Conservation (phyloP, 495 filamentous ascomycete genomes). For the Hypoxylon intermedium region DNA sequence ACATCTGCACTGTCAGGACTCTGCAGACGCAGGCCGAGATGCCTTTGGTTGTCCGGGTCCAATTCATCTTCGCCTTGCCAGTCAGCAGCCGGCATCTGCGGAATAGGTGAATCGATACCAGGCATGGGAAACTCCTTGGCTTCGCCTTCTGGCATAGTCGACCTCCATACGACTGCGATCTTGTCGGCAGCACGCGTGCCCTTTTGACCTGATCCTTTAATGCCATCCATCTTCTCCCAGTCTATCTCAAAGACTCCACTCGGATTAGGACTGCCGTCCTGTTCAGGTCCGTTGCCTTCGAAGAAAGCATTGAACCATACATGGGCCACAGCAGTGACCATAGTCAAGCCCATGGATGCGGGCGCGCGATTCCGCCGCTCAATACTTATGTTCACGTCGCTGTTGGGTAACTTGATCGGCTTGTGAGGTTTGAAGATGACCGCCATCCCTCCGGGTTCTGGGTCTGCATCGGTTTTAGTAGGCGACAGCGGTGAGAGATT, state of each 20-base stretch:
- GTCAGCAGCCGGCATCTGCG: constrained; percentile 71
- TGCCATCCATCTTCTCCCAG: constrained; percentile 67
- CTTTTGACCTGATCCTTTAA: constrained; percentile 80
- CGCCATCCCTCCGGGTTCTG: constrained; percentile 63
- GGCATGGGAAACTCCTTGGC: constrained; percentile 60
- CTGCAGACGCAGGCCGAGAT: constrained; percentile 69
- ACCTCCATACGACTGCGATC: constrained; percentile 85
- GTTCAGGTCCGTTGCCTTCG: constrained; percentile 77
- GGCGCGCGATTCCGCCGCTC: constrained; percentile 76
- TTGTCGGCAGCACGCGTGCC: constrained; percentile 82
- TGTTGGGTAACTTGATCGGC: constrained; percentile 71
- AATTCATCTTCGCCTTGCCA: constrained; percentile 66
- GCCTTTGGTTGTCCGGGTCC: constrained; percentile 58
- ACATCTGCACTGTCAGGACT: constrained; percentile 66
- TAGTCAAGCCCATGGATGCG: constrained; percentile 76
- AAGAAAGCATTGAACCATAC: constrained; percentile 98
- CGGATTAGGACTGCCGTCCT: constrained; percentile 54
- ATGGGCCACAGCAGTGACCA: constrained; percentile 92
- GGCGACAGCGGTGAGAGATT: constrained; percentile 17
- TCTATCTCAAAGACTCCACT: constrained; percentile 65
- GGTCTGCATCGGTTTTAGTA: constrained; percentile 32
- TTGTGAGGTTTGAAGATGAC: constrained; percentile 75
- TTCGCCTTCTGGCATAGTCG: constrained; percentile 32
- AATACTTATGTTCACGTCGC: constrained; percentile 88
- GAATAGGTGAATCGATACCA: constrained; percentile 66